A percentile compares a stretch with the other conserved stretches of the same genome.
These are phyloP conservation scores for Lolium multiflorum DNA, from an alignment of 176 grass and related monocot genomes.

Conservation along the genomic window DNA sequence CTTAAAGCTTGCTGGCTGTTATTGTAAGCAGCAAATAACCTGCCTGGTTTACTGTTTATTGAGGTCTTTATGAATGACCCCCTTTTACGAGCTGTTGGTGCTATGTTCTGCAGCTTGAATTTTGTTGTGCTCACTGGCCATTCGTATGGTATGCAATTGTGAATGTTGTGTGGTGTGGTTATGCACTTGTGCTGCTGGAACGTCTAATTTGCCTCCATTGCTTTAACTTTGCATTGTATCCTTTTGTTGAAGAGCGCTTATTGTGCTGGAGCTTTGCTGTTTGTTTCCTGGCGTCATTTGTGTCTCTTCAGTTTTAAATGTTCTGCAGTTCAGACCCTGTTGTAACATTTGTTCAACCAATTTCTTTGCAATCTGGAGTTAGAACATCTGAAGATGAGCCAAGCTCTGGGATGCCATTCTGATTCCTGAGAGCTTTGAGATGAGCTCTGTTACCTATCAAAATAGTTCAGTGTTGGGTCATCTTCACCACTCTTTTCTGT, in stretches of 20 bases:
- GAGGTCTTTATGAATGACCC: neutral
- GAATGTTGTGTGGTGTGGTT: neutral
- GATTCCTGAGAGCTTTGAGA: too few relatives aligned
- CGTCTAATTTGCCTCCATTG: neutral
- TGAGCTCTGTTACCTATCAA: too few relatives aligned
- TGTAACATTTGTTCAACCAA: too few relatives aligned
- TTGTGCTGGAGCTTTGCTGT: neutral
- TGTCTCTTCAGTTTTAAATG: too few relatives aligned
- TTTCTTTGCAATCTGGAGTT: too few relatives aligned
- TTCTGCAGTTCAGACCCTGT: too few relatives aligned
- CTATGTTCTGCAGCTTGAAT: neutral
- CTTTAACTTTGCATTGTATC: neutral
- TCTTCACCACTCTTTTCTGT: too few relatives aligned
- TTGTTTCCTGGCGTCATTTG: neutral
- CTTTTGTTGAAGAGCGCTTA: neutral
- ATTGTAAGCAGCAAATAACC: slow-evolving; percentile 7
- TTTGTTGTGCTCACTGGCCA: neutral
- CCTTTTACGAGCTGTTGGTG: neutral
- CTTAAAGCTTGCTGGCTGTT: slow-evolving; percentile 6
- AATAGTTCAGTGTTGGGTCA: too few relatives aligned
- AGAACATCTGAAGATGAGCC: too few relatives aligned
- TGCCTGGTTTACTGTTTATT: neutral
- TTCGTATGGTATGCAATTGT: neutral
- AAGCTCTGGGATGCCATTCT: too few relatives aligned
- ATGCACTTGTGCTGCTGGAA: neutral